A percentile compares a stretch with the other conserved stretches of the same genome.
phyloP scores from a whole-genome alignment of 257 asterid genomes.

The Ocimum tenuiflorum region DNA sequence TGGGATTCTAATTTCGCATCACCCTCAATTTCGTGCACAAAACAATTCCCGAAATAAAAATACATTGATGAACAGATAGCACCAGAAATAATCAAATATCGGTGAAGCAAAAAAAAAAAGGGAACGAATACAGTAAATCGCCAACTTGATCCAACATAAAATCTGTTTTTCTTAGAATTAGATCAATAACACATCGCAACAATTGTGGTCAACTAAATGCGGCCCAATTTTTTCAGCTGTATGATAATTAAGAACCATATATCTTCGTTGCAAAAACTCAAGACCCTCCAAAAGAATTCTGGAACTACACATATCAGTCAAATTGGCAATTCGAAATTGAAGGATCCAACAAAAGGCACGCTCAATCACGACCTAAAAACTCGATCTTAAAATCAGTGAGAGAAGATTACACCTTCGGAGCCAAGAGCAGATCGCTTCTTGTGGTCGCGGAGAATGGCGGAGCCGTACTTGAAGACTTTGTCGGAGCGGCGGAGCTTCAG shows the following conservation, averaged over 20 bases:
- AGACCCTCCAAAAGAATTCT: not conserved
- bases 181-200: not conserved
- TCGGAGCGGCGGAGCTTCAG: constrained; percentile 91
- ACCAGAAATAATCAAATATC: not conserved
- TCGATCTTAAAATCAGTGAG: constrained; percentile 16
- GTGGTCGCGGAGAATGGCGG: constrained; percentile 57
- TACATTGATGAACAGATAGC: not conserved
- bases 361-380: constrained; percentile 23
- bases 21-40: not conserved
- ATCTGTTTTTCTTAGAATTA: not conserved
- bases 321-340: no score
- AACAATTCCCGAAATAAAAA: not conserved
- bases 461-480: constrained; percentile 65
- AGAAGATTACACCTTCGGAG: constrained; percentile 53
- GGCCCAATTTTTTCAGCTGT: not conserved
- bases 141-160: not conserved
- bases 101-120: not conserved
- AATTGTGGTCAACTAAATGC: not conserved
- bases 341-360: not conserved
- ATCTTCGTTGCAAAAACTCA: not conserved
- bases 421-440: constrained; percentile 88
- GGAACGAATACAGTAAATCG: not conserved
- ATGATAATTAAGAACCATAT: not conserved
- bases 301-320: not conserved
- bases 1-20: not conserved